Conservation (phyloP, 108 stramenopile species). For the Cyclotella kingstonii region DNA sequence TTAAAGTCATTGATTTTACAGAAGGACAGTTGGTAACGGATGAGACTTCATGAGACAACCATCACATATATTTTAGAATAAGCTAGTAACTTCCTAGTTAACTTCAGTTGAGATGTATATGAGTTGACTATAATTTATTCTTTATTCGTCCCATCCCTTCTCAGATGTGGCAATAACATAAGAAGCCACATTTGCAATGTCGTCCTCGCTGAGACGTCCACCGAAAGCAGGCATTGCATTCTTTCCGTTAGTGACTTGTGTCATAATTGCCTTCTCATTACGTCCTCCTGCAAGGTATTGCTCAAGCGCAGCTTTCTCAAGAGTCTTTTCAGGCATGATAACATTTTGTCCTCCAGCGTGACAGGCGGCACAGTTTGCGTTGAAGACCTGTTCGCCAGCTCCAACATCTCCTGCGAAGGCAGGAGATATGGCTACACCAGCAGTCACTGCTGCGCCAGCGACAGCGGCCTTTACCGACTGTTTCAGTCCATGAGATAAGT, state of each 20-base stretch:
- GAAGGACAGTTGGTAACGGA: background rate
- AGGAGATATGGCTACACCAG: conserved; percentile 63
- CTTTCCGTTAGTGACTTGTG: conserved; percentile 94
- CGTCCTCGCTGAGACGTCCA: conserved; percentile 87
- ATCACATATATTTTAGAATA: too few relatives aligned
- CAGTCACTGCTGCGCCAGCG: conserved; percentile 64
- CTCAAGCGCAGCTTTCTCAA: conserved; percentile 90
- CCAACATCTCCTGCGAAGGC: conserved; percentile 86
- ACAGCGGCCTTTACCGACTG: conserved; percentile 62
- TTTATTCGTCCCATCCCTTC: conserved; percentile 74
- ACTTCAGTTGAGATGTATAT: background rate
- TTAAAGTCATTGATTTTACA: background rate
- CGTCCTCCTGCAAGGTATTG: conserved; percentile 86
- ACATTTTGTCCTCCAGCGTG: conserved; percentile 94
- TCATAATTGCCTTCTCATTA: conserved; percentile 77
- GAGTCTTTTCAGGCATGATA: conserved; percentile 93
- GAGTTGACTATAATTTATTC: background rate
- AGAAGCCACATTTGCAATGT: conserved; percentile 87
- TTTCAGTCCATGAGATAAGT: background rate
- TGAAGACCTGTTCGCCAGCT: conserved; percentile 86
- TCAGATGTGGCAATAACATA: conserved; percentile 85
- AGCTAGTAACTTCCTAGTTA: too few relatives aligned
- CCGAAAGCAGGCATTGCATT: conserved; percentile 97
- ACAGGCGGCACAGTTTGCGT: conserved; percentile 94
- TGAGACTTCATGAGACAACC: too few relatives aligned